Conservation (phyloP, 345 rosid genomes). For the Linum tenue region DNA sequence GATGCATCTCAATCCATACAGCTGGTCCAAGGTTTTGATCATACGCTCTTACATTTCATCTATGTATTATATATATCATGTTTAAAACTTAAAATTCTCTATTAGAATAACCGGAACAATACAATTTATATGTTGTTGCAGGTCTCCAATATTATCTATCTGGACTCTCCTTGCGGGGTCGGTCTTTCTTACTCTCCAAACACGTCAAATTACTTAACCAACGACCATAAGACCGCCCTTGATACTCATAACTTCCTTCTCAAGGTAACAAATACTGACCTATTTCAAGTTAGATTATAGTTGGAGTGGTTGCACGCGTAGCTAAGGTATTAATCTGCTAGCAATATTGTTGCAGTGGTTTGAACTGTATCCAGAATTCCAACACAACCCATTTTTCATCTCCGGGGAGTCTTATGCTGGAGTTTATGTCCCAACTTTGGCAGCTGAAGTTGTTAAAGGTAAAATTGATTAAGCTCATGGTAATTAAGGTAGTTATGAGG, state of each 20-base stretch:
- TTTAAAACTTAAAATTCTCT: neutral
- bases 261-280: constrained; percentile 23
- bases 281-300: neutral
- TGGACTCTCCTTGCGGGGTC: constrained; percentile 56
- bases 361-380: constrained; percentile 32
- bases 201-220: constrained; percentile 23
- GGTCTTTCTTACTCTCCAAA: constrained; percentile 41
- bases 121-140: constrained; percentile 7
- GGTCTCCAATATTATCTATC: constrained; percentile 49
- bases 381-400: constrained; percentile 32
- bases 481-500: neutral
- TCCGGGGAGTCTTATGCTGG: constrained; percentile 47
- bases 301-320: neutral
- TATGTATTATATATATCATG: neutral
- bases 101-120: neutral
- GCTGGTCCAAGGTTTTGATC: constrained; percentile 24
- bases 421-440: constrained; percentile 33
- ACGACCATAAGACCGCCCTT: constrained; percentile 34
- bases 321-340: neutral
- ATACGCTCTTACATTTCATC: neutral
- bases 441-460: constrained; percentile 31
- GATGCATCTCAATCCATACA: constrained; percentile 21
- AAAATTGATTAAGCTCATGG: neutral
- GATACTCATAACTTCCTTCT: constrained; percentile 45
- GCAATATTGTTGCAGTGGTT: constrained; percentile 29